Conservation (phyloP, 257 asterid species). For the Cynanchum wilfordii region DNA sequence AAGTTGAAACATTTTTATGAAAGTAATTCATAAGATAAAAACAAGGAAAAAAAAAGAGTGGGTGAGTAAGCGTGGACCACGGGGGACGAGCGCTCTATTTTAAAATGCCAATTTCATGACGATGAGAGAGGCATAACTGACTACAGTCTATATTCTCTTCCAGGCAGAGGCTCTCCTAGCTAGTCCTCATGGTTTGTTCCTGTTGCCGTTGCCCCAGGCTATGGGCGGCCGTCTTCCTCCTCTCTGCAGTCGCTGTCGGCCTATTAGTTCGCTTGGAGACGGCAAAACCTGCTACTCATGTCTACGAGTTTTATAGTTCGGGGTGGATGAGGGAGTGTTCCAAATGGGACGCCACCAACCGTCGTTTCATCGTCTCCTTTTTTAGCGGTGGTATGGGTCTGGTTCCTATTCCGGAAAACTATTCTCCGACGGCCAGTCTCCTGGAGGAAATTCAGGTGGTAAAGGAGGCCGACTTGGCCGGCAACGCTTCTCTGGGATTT, state of each 20-base stretch:
- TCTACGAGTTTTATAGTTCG: conserved; percentile 49
- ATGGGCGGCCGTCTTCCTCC: conserved; percentile 37
- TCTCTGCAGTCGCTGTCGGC: conserved; percentile 72
- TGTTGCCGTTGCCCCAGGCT: conserved; percentile 49
- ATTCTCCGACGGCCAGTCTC: conserved; percentile 4
- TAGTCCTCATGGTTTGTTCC: conserved; percentile 30
- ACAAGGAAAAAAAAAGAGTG: too few species aligned
- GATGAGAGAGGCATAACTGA: too few species aligned
- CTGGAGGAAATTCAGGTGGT: conserved; percentile 61
- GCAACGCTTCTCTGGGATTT: conserved; percentile 75
- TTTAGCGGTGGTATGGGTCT: conserved; percentile 80
- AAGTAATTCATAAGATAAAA: too few species aligned
- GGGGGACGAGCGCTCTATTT: too few species aligned
- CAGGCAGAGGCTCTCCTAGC: too few species aligned
- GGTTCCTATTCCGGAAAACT: conserved; percentile 34
- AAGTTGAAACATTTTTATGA: too few species aligned
- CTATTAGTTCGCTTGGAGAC: conserved; percentile 59
- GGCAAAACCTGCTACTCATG: conserved; percentile 47
- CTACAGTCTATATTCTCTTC: too few species aligned
- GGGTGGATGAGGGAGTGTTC: conserved; percentile 87
- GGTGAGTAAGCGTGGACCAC: too few species aligned
- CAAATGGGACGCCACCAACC: conserved; percentile 72
- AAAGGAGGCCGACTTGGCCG: conserved; percentile 48
- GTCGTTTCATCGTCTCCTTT: conserved; percentile 75
- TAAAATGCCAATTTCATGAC: neutral